Percentiles rank a stretch among this genome's conserved stretches.
Evolutionary conservation across 345 rosid species (phyloP).

Genomic region (Rhizophora mangle): DNA sequence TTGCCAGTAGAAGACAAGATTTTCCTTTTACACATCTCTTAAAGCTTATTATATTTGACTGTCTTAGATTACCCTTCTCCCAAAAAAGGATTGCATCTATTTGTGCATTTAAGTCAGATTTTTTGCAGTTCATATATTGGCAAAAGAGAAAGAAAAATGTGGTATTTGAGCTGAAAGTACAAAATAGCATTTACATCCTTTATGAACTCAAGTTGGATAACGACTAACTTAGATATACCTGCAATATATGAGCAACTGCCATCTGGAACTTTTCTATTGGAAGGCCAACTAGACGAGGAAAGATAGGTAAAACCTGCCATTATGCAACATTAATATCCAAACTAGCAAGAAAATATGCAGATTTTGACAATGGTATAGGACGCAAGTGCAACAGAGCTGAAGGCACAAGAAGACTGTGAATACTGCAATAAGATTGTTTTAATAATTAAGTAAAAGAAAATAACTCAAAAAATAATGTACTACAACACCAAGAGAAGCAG

Average conservation of each 20-base stretch:
- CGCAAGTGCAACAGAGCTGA: not conserved
- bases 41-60: too few species aligned
- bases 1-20: too few species aligned
- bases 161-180: too few species aligned
- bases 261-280: conserved; percentile 88
- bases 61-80: too few species aligned
- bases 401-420: not conserved
- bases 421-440: not conserved
- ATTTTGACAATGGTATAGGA: not conserved
- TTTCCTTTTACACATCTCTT: too few species aligned
- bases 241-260: conserved; percentile 92
- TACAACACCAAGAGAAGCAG: too few species aligned
- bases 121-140: too few species aligned
- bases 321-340: conserved; percentile 4
- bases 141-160: too few species aligned
- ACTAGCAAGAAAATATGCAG: not conserved
- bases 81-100: too few species aligned
- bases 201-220: not conserved
- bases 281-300: conserved; percentile 85
- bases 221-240: conserved; percentile 49
- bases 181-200: too few species aligned
- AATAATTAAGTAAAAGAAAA: not conserved
- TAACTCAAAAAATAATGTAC: too few species aligned
- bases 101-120: too few species aligned
- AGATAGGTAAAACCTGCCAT: conserved; percentile 82